These are phyloP conservation scores for Aspergillus viridinutans DNA, from an alignment of 2,329 filamentous ascomycete genomes.

Conservation along the genomic window DNA sequence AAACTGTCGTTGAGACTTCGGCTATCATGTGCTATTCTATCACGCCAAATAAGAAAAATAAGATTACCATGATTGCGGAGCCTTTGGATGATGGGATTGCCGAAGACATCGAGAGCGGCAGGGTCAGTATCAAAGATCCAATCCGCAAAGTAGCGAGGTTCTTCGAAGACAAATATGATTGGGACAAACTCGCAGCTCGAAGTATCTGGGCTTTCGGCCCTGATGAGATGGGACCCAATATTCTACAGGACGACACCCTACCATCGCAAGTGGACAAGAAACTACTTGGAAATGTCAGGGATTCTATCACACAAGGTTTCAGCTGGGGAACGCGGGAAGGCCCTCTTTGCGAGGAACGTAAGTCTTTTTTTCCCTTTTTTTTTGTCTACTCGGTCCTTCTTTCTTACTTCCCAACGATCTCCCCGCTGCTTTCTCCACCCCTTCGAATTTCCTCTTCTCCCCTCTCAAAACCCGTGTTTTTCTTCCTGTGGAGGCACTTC, in stretches of 20 bases:
- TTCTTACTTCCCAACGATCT: background rate
- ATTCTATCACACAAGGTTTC: conserved; percentile 93
- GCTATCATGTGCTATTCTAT: conserved; percentile 97
- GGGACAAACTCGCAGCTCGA: conserved; percentile 88
- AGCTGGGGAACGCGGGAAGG: conserved; percentile 95
- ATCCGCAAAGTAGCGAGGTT: conserved; percentile 91
- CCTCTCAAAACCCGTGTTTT: background rate
- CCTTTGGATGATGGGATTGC: conserved; percentile 92
- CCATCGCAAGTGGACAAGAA: conserved; percentile 94
- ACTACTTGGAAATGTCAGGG: conserved; percentile 76
- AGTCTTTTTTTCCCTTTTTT: conserved; percentile 43
- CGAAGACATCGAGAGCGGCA: conserved; percentile 86
- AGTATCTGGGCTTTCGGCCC: conserved; percentile 99
- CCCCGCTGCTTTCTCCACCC: background rate
- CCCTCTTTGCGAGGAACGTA: conserved; percentile 94
- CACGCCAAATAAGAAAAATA: conserved; percentile 99
- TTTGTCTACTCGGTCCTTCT: conserved; percentile 5
- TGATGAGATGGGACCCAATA: conserved; percentile 90
- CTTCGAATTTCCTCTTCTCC: background rate
- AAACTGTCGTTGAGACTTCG: conserved; percentile 95
- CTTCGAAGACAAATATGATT: conserved; percentile 95
- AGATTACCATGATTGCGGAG: conserved; percentile 97
- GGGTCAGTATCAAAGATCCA: conserved; percentile 87
- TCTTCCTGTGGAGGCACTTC: background rate
- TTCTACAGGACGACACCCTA: conserved; percentile 92